Evolutionary conservation across 2,329 filamentous ascomycete species (phyloP), one percentile per base, ranked within the genome.

Genomic region (Colletotrichum paranaense): DNA sequence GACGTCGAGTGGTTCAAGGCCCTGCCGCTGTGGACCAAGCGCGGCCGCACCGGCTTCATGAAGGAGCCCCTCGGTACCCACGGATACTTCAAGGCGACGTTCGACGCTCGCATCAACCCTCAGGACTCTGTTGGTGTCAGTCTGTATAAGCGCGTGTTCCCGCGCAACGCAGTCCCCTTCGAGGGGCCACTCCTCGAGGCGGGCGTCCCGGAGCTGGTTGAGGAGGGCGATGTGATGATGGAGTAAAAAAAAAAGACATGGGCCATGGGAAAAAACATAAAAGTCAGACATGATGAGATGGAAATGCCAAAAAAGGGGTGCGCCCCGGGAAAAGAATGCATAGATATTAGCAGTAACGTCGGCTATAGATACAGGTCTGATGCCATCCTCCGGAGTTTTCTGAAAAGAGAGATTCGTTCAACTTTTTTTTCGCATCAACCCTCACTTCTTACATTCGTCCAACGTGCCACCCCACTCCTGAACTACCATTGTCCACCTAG

Each of bases 41-140:
- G 96, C 35, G 97, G 97, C 7, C 88, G 97, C 75, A 94, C 91
- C 77, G 97, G 97, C 9, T 98, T 92, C 82, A 91, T 99, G 86
- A 98, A 98, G 87, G 97, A 99, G 86, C 90, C 93, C 71, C 85
- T 99, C 62, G 97, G 97, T 78, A 99, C 97, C 46, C 97, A 99
- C 83, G 97, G 97, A n/a, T 99, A 99, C 86, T 98, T 98, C 90
- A 99, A 99, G 88, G 97, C 97, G 14, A 98, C 93, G 2, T 99
- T 99, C 85, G 97, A 99, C 82, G 95, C 92, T 14, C 94, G 93
- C 81, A 96, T 99, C 82, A 98, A 98, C 83, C 95, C 97, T 1
- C 94, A 98, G 84, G 97, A 99, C 84, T 92, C 95, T 3, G 92
- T 99, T 59, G 97, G 94, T 62, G 93, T 98, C 75, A 97, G 94